Conservation (phyloP, 75 land plant species). For the Sequoia sempervirens region DNA sequence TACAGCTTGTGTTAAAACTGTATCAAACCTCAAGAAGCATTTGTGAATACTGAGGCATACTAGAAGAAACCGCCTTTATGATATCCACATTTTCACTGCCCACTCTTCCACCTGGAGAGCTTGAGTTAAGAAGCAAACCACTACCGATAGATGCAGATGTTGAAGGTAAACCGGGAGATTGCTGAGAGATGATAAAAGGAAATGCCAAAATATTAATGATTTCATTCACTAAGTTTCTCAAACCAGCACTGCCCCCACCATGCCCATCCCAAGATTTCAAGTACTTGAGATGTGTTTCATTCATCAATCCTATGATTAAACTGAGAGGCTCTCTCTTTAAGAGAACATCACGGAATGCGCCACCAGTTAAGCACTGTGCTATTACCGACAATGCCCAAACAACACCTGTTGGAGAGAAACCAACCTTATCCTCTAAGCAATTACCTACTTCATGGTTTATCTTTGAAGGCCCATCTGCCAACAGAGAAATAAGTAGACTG, state of each 20-base stretch:
- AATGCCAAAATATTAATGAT: conserved; percentile 84
- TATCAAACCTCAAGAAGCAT: conserved; percentile 72
- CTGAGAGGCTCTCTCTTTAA: conserved; percentile 55
- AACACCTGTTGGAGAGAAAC: conserved; percentile 80
- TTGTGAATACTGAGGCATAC: conserved; percentile 70
- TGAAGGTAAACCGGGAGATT: conserved; percentile 47
- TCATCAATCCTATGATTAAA: conserved; percentile 50
- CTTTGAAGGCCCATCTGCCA: conserved; percentile 32
- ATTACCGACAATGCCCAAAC: conserved; percentile 72
- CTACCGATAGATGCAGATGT: conserved; percentile 63
- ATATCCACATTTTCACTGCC: conserved; percentile 54
- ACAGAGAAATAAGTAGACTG: conserved; percentile 52
- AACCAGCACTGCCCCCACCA: conserved; percentile 77
- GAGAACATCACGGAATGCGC: conserved; percentile 71
- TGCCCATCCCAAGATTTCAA: conserved; percentile 76
- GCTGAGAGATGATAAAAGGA: conserved; percentile 77
- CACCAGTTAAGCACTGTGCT: conserved; percentile 66
- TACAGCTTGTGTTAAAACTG: neutral
- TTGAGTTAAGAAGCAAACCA: conserved; percentile 54
- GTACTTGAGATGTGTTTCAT: conserved; percentile 60
- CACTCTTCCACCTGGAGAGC: conserved; percentile 63
- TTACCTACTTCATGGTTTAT: conserved; percentile 24
- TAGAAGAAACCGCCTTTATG: conserved; percentile 57
- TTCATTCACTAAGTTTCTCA: conserved; percentile 54
- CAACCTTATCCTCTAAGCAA: conserved; percentile 35